phyloP scores from a whole-genome alignment of 495 filamentous ascomycete genomes.

The Cercophora newfieldiana region DNA sequence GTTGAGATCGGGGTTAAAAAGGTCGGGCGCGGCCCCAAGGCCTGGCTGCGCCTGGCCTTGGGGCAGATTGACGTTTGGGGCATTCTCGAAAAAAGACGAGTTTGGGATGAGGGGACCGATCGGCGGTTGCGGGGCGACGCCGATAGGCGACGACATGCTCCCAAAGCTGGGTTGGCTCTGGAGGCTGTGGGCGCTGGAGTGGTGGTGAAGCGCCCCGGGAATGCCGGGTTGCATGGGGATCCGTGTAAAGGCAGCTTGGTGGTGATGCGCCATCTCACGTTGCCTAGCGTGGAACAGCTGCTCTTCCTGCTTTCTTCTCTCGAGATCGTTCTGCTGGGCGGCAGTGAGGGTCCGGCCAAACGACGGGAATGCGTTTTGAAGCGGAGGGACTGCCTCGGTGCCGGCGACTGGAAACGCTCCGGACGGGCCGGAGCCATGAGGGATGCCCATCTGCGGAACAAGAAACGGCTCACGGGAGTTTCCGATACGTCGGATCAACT shows the following conservation, averaged over 20 bases:
- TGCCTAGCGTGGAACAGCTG: conserved; percentile 95
- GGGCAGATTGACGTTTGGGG: conserved; percentile 28
- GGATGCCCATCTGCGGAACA: conserved; percentile 92
- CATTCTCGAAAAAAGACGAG: conserved; percentile 69
- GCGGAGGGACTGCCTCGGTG: conserved; percentile 81
- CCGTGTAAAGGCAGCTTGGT: conserved; percentile 60
- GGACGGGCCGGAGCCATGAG: conserved; percentile 69
- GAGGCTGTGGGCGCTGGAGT: conserved; percentile 89
- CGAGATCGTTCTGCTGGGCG: conserved; percentile 95
- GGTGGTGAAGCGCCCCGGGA: conserved; percentile 76
- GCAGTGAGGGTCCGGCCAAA: conserved; percentile 98
- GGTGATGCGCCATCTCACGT: conserved; percentile 78
- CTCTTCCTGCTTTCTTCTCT: conserved; percentile 95
- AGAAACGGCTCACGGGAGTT: conserved; percentile 97
- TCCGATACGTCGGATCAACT: conserved; percentile 91
- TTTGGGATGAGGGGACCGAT: conserved; percentile 55
- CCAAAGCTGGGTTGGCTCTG: conserved; percentile 95
- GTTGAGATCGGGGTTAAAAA: conserved; percentile 50
- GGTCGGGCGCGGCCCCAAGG: conserved; percentile 36
- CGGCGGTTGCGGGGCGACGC: conserved; percentile 68
- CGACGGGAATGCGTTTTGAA: conserved; percentile 89
- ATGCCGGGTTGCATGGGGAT: conserved; percentile 65
- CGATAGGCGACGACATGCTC: conserved; percentile 83
- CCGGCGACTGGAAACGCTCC: conserved; percentile 46
- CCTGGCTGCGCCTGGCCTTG: conserved; percentile 22